Base-by-base conservation (phyloP, 2,329 filamentous ascomycete genomes). In the Neobulgaria alba region DNA sequence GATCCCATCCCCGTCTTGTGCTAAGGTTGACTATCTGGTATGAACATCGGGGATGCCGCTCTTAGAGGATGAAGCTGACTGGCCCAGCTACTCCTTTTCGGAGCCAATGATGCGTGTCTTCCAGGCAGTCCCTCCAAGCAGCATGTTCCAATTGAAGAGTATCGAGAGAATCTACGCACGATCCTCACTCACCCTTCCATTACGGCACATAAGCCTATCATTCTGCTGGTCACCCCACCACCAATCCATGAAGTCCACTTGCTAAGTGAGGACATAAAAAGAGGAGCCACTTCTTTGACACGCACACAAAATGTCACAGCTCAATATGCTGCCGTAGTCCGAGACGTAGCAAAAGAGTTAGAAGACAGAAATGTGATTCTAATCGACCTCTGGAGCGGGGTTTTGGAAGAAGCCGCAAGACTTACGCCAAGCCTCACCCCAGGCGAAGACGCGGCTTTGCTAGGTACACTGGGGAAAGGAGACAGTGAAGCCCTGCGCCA, bases 31-130 rank as follows among this genome's bases (percentile, higher is more conserved):
- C 43, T 82, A 85, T 54, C 62, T 90, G 49, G 82, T 85, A 61
- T 55, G 71, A 54, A n/a, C 33, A 37, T 29, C 10, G 20, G 20
- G 21, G 32, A 23, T 7, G n/a, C n/a, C n/a, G n/a, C n/a, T n/a
- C n/a, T n/a, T n/a, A n/a, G n/a, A n/a, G n/a, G n/a, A n/a, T n/a
- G n/a, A n/a, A n/a, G n/a, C n/a, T n/a, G n/a, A n/a, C n/a, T n/a
- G 23, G 30, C 2, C 21, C 20, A 50, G 46, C 54, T 64, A 29
- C 64, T 95, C 43, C 81, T 94, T 50, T 79, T 95, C 45, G 92
- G 92, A 14, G 86, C 92, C 52, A 96, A 98, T 59, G 92, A 96
- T 62, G 82, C 90, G 3, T 79, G 79, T 40, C 61, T 93, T 3
- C 73, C 77, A 3, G 66, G 74, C 29, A 68, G 72, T 3, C 68